Evolutionary conservation across 306 rosid genomes (phyloP).

Genomic region (Aeschynomene evenia): DNA sequence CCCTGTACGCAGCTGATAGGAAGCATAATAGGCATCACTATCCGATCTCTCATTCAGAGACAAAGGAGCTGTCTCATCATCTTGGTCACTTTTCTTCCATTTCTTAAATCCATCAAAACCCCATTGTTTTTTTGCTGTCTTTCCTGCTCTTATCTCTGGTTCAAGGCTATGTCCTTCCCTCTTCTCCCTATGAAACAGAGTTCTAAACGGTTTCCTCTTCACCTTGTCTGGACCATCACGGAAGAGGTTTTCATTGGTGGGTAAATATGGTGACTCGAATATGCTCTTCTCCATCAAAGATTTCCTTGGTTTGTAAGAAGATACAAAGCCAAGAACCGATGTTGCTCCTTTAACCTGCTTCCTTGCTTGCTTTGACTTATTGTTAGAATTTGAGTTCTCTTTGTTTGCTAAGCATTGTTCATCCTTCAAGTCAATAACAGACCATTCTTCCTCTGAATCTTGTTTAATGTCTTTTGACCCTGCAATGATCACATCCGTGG

Average conservation of each 20-base stretch:
- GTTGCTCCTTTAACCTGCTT: conserved; percentile 67
- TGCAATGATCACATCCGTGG: conserved; percentile 50
- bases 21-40: conserved; percentile 38
- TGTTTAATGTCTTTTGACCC: conserved; percentile 38
- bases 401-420: conserved; percentile 48
- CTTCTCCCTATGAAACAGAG: conserved; percentile 32
- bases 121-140: conserved; percentile 32
- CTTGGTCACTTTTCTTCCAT: conserved; percentile 60
- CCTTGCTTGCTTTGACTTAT: conserved; percentile 44
- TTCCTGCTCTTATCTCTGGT: neutral
- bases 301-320: conserved; percentile 51
- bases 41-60: conserved; percentile 59
- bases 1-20: conserved; percentile 34
- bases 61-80: conserved; percentile 73
- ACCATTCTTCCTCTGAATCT: conserved; percentile 71
- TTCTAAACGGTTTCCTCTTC: conserved; percentile 37
- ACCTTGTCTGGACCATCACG: conserved; percentile 22
- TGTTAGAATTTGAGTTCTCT: conserved; percentile 55
- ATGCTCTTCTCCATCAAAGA: conserved; percentile 63
- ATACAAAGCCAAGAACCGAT: conserved; percentile 56
- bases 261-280: conserved; percentile 43
- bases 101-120: conserved; percentile 51
- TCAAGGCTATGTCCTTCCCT: conserved; percentile 28
- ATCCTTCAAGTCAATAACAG: conserved; percentile 78
- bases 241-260: conserved; percentile 22